Evolutionary conservation across 805 yeast genomes (phyloP).

Genomic region (Saturnispora dispora): DNA sequence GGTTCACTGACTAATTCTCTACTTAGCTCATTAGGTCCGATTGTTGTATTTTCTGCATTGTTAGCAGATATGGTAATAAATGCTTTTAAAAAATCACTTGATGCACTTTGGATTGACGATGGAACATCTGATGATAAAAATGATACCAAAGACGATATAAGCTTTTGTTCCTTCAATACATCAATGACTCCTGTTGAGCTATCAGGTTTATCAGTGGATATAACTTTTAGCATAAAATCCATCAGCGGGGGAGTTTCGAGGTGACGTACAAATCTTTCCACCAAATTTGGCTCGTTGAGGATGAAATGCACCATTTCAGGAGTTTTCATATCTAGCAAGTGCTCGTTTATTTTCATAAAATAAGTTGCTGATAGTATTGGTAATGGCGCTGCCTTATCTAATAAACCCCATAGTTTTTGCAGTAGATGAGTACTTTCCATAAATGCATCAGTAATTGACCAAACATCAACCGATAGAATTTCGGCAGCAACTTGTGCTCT

Average conservation of each 20-base stretch:
- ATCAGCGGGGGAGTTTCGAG: constrained; percentile 89
- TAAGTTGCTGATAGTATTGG: constrained; percentile 75
- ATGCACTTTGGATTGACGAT: constrained; percentile 79
- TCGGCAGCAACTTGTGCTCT: constrained; percentile 75
- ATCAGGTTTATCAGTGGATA: constrained; percentile 89
- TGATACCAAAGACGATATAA: constrained; percentile 65
- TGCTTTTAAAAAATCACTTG: constrained; percentile 92
- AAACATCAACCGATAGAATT: constrained; percentile 81
- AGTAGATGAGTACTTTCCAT: constrained; percentile 64
- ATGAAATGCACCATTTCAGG: constrained; percentile 70
- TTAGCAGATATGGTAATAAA: constrained; percentile 90
- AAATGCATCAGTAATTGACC: constrained; percentile 87
- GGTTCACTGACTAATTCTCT: constrained; percentile 78
- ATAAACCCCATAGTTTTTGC: constrained; percentile 67
- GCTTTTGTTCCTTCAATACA: constrained; percentile 57
- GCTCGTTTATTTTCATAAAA: constrained; percentile 87
- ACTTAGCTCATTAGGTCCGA: constrained; percentile 88
- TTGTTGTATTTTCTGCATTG: constrained; percentile 79
- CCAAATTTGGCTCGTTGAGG: constrained; percentile 57
- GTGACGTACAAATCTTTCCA: constrained; percentile 72
- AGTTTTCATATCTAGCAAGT: constrained; percentile 79
- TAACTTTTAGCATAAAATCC: constrained; percentile 83
- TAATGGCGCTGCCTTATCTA: constrained; percentile 58
- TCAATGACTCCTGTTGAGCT: constrained; percentile 81
- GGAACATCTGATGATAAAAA: constrained; percentile 60